Evolutionary conservation across 2,329 filamentous ascomycete genomes (phyloP), one percentile per base, ranked within the genome.

Genomic region (Monosporascus sp.): DNA sequence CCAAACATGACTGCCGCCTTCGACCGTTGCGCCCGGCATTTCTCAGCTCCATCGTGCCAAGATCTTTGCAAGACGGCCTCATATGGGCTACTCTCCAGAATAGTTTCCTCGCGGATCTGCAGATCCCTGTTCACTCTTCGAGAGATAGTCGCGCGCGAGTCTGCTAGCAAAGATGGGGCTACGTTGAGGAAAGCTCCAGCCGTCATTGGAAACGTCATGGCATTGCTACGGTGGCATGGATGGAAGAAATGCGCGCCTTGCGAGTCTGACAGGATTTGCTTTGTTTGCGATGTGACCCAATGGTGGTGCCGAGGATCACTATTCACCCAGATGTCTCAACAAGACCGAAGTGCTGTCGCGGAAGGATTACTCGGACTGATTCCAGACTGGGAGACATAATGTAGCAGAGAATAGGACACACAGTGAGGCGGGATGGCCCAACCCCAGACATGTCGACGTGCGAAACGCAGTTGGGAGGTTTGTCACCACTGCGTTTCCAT

Each of bases 11-110:
- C 62, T 2, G 65, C 65, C 1, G 76, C 80, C 11, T 69, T 72
- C 5, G 65, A 71, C 2, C 70, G 73, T 46, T 87, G 82, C 62
- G 67, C 73, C 0, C 53, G 66, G 7, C 77, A 81, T 77, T 75
- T 53, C 68, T 79, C 0, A 55, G 62, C 3, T 62, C 72, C 1
- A 65, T 66, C 0, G 52, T 55, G 0, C 54, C 62, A 5, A 71
- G 65, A 60, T 79, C 75, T 2, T 31, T 59, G 3, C 67, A 74
- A 35, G 80, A 82, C 55, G 50, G 62, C 2, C 60, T 80, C 18
- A 72, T 82, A n/a, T 64, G 73, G 49, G 63, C 70, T 1, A 75
- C 77, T 1, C 55, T 82, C 7, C 52, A 63, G 48, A 54, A 39
- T n/a, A 17, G 62, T 60, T 3, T 53, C 57, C 0, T 22, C 49